Conservation (phyloP, 192 early-diverging fungal species). For the Backusella tuberculispora region DNA sequence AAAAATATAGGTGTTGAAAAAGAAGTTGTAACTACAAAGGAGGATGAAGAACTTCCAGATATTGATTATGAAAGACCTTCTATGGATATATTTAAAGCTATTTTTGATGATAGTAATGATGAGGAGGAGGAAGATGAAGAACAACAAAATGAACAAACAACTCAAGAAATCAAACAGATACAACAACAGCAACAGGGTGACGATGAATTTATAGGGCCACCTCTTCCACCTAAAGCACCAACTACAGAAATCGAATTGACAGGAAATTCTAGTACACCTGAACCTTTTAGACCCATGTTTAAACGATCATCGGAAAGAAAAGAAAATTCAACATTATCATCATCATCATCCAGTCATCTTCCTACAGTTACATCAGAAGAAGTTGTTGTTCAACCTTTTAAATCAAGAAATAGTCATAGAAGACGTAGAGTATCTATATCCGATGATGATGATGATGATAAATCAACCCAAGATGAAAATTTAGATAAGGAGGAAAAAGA, state of each 20-base stretch:
- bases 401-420: conserved; percentile 2
- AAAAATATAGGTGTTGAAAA: neutral
- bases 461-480: neutral
- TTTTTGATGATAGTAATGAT: conserved; percentile 67
- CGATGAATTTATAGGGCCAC: conserved; percentile 22
- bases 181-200: conserved; percentile 8
- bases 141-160: conserved; percentile 42
- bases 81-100: conserved; percentile 88
- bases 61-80: conserved; percentile 61
- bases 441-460: conserved; percentile 14
- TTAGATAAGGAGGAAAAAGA: neutral
- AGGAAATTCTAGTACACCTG: neutral
- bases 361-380: conserved; percentile 28
- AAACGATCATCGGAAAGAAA: conserved; percentile 17
- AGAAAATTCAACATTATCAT: neutral
- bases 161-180: neutral
- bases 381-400: conserved; percentile 33
- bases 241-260: conserved; percentile 18
- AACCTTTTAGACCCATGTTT: conserved; percentile 43
- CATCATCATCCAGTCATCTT: neutral
- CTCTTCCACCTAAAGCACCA: conserved; percentile 13
- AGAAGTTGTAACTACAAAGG: neutral
- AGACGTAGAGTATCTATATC: conserved; percentile 14
- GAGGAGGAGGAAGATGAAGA: conserved; percentile 64
- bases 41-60: conserved; percentile 12